Conservation (phyloP, 345 rosid species). For the Pelargonium nanum region DNA sequence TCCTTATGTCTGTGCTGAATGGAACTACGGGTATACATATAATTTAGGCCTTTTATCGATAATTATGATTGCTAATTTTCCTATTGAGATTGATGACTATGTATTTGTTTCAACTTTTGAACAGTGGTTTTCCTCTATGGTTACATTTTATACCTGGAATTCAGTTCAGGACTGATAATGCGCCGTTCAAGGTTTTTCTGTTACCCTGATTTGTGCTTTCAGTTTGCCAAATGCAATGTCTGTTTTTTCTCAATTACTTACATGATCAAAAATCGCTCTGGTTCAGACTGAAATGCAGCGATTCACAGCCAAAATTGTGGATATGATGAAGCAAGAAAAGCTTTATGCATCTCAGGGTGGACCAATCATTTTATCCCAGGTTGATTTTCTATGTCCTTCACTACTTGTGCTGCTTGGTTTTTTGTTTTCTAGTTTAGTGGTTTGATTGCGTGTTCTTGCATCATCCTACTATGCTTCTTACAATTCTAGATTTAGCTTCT, state of each 20-base stretch:
- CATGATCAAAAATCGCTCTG: not conserved
- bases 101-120: not conserved
- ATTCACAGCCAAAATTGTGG: slow-evolving; percentile 80
- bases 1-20: slow-evolving; percentile 92
- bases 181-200: slow-evolving; percentile 64
- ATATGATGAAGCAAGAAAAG: slow-evolving; percentile 78
- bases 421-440: not conserved
- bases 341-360: slow-evolving; percentile 96
- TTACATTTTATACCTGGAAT: slow-evolving; percentile 79
- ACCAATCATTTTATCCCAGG: slow-evolving; percentile 93
- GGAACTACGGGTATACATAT: slow-evolving; percentile 75
- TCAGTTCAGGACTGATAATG: slow-evolving; percentile 76
- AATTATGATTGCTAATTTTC: not conserved
- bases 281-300: slow-evolving; percentile 77
- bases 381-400: slow-evolving; percentile 11
- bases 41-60: not conserved
- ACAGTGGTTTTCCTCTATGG: slow-evolving; percentile 96
- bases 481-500: no score
- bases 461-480: no score
- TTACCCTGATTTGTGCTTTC: not conserved
- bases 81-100: not conserved
- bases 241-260: not conserved
- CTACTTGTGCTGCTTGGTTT: not conserved
- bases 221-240: not conserved
- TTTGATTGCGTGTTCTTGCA: not conserved